Conservation (phyloP, 306 rosid genomes). For the Mucuna pruriens region DNA sequence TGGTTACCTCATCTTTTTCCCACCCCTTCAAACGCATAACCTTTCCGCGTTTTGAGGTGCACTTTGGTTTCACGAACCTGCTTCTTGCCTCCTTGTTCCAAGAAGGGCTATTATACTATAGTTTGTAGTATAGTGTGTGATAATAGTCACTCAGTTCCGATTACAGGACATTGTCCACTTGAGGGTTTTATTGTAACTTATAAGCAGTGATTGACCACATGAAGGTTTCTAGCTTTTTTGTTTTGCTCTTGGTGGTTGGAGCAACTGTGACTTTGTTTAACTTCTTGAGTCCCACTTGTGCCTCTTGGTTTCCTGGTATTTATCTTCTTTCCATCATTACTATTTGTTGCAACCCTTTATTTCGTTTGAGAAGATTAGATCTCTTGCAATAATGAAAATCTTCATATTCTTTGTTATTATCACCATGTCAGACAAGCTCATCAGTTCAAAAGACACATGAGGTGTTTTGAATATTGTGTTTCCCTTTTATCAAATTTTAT, state of each 20-base stretch:
- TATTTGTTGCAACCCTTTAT: neutral
- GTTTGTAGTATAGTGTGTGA: neutral
- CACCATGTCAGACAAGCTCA: neutral
- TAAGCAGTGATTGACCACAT: slow-evolving; percentile 37
- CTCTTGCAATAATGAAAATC: neutral
- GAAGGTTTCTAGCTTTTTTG: slow-evolving; percentile 66
- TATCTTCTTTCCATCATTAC: neutral
- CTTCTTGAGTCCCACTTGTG: slow-evolving; percentile 37
- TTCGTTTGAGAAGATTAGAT: neutral
- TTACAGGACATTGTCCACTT: neutral
- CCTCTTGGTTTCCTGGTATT: slow-evolving; percentile 45
- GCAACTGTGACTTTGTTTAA: slow-evolving; percentile 38
- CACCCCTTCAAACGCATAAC: slow-evolving; percentile 3
- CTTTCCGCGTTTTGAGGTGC: slow-evolving; percentile 35
- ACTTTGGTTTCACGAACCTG: slow-evolving; percentile 33
- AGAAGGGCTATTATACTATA: neutral
- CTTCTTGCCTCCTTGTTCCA: neutral
- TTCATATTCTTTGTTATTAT: neutral
- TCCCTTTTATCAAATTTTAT: neutral
- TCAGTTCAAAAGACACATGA: neutral
- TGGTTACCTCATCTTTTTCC: slow-evolving; percentile 4
- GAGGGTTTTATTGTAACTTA: neutral
- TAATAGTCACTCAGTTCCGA: neutral
- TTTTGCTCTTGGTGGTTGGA: slow-evolving; percentile 48
- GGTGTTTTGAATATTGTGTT: neutral